These are phyloP conservation scores for Kwoniella shandongensis DNA, from an alignment of 768 basidiomycete species.

Conservation along the genomic window DNA sequence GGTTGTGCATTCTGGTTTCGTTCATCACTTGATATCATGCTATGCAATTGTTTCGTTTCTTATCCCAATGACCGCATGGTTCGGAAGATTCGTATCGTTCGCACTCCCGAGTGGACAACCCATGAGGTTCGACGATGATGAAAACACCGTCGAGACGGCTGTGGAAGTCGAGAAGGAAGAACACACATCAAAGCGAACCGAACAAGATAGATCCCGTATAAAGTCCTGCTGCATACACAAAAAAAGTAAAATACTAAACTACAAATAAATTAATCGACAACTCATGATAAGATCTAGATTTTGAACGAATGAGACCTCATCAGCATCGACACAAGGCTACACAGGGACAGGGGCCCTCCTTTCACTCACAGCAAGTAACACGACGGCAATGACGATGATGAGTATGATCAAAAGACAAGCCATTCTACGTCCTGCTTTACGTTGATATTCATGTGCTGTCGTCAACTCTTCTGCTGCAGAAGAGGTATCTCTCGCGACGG, in stretches of 20 bases:
- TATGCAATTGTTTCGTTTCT: too few relatives aligned
- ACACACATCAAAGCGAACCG: too few relatives aligned
- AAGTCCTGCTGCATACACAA: neutral
- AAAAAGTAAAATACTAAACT: neutral
- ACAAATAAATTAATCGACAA: neutral
- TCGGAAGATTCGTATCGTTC: too few relatives aligned
- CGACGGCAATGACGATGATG: conserved; percentile 78
- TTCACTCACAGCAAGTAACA: conserved; percentile 74
- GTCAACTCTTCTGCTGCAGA: conserved; percentile 82
- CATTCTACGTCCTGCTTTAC: conserved; percentile 85
- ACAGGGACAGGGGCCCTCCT: neutral
- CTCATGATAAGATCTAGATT: conserved; percentile 16
- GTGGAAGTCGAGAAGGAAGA: too few relatives aligned
- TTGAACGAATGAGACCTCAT: too few relatives aligned
- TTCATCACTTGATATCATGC: too few relatives aligned
- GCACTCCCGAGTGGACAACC: too few relatives aligned
- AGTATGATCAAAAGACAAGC: conserved; percentile 87
- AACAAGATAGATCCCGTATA: too few relatives aligned
- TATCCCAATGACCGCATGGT: too few relatives aligned
- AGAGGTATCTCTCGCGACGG: conserved; percentile 75
- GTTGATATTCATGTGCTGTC: conserved; percentile 88
- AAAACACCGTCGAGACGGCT: too few relatives aligned
- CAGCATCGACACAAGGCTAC: neutral
- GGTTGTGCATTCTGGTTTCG: too few relatives aligned
- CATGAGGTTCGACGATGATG: too few relatives aligned